Evolutionary conservation across 1,139 yeast species (phyloP).

Genomic region (Diutina ranongensis): DNA sequence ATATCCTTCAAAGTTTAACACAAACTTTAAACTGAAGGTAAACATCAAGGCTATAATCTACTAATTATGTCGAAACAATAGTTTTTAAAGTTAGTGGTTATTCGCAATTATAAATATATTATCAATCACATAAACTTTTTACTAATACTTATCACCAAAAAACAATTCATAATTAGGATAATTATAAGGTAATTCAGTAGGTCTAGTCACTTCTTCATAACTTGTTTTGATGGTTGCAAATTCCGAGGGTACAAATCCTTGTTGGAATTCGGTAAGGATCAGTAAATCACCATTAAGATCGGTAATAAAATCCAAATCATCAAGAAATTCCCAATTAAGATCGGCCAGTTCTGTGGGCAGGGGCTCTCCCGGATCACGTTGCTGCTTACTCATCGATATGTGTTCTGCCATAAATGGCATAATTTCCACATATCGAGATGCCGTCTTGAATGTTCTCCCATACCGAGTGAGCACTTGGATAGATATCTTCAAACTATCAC

Average conservation of each 20-base stretch:
- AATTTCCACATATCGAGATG: slow-evolving; percentile 12
- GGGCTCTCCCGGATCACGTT: background rate
- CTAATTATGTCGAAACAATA: too few relatives aligned
- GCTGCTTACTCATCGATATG: slow-evolving; percentile 8
- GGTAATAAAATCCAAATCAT: slow-evolving; percentile 11
- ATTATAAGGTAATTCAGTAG: background rate
- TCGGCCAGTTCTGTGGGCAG: slow-evolving; percentile 7
- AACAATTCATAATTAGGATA: slow-evolving; percentile 5
- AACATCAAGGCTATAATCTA: too few relatives aligned
- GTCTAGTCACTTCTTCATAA: background rate
- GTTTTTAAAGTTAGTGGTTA: too few relatives aligned
- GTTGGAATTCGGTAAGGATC: slow-evolving; percentile 14
- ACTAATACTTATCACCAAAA: slow-evolving; percentile 1
- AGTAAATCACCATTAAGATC: slow-evolving; percentile 12
- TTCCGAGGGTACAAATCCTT: slow-evolving; percentile 12
- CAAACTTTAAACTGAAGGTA: too few relatives aligned
- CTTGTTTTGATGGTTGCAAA: background rate
- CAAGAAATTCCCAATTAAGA: slow-evolving; percentile 9
- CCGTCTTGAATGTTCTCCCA: slow-evolving; percentile 12
- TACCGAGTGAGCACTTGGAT: slow-evolving; percentile 12
- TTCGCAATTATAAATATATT: too few relatives aligned
- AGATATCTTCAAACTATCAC: slow-evolving; percentile 10
- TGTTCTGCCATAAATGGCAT: slow-evolving; percentile 12
- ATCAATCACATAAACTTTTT: too few relatives aligned
- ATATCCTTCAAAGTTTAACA: too few relatives aligned